Conservation (phyloP, 1,284 basidiomycete species). For the Ceratorhiza oryzae-sativae region DNA sequence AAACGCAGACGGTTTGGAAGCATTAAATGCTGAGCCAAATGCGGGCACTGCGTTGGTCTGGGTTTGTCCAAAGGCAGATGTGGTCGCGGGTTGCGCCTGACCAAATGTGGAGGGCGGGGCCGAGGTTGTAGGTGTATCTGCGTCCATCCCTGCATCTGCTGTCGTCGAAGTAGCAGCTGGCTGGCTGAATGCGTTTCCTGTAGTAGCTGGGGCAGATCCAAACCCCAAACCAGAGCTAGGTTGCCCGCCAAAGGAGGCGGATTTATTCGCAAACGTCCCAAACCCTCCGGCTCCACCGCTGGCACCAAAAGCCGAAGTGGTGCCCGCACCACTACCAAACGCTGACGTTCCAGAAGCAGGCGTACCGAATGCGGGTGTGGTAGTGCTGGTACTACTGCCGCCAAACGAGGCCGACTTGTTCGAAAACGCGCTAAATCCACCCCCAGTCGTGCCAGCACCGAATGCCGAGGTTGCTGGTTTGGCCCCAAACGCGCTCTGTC, state of each 20-base stretch:
- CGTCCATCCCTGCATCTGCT: constrained; percentile 35
- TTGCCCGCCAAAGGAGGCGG: constrained; percentile 38
- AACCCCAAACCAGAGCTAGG: constrained; percentile 42
- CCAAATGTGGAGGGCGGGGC: constrained; percentile 41
- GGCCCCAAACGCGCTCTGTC: constrained; percentile 49
- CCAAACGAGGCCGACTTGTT: constrained; percentile 44
- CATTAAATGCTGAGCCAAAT: constrained; percentile 44
- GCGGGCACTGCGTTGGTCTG: constrained; percentile 42
- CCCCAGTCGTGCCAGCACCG: constrained; percentile 32
- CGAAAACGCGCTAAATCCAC: constrained; percentile 41
- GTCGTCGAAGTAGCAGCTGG: constrained; percentile 18
- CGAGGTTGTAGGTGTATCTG: constrained; percentile 28
- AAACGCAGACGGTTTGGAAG: constrained; percentile 44
- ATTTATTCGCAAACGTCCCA: constrained; percentile 44
- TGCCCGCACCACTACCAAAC: constrained; percentile 14
- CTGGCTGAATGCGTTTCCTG: constrained; percentile 23
- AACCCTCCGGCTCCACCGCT: constrained; percentile 50
- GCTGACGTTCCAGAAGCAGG: constrained; percentile 11
- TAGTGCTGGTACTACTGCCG: not conserved
- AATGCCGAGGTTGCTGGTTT: constrained; percentile 44
- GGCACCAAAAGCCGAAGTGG: constrained; percentile 9
- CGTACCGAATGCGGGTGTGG: constrained; percentile 21
- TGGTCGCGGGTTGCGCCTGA: constrained; percentile 40
- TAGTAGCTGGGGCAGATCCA: constrained; percentile 40
- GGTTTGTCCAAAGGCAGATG: constrained; percentile 48